These are phyloP conservation scores for Alternaria alternata DNA, from an alignment of 2,329 filamentous ascomycete genomes.

Conservation along the genomic window DNA sequence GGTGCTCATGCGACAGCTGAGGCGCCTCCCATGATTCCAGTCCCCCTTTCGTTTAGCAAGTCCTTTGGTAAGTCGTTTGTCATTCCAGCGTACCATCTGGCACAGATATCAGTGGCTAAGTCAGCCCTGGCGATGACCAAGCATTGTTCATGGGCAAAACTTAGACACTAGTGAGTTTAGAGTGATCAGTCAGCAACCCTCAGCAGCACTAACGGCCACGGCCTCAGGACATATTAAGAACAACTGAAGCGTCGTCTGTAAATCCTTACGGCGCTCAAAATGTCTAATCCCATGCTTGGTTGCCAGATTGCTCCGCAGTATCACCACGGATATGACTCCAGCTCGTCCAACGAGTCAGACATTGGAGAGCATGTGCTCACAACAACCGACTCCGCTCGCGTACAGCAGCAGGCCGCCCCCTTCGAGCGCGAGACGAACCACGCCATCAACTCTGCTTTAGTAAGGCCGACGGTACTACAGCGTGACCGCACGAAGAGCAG, in stretches of 20 bases:
- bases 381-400: background rate
- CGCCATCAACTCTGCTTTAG: slow-evolving; percentile 13
- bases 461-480: slow-evolving; percentile 22
- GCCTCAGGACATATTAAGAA: background rate
- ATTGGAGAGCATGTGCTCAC: slow-evolving; percentile 10
- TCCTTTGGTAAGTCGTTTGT: background rate
- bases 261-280: slow-evolving; percentile 7
- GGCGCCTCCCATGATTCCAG: background rate
- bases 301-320: slow-evolving; percentile 42
- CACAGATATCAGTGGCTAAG: background rate
- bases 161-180: background rate
- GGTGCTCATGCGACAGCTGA: background rate
- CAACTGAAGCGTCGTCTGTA: background rate
- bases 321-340: slow-evolving; percentile 25
- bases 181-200: background rate
- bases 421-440: slow-evolving; percentile 35
- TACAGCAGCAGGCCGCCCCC: slow-evolving; percentile 15
- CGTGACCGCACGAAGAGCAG: slow-evolving; percentile 31
- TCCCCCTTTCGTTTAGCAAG: background rate
- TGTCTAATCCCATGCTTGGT: slow-evolving; percentile 30
- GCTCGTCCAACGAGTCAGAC: slow-evolving; percentile 19
- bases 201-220: background rate
- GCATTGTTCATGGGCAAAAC: background rate
- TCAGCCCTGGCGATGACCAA: background rate
- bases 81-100: background rate